Percentiles rank a stretch among this genome's conserved stretches.
phyloP scores from a whole-genome alignment of 1,284 basidiomycete genomes.

The Ceratobasidium sp. region DNA sequence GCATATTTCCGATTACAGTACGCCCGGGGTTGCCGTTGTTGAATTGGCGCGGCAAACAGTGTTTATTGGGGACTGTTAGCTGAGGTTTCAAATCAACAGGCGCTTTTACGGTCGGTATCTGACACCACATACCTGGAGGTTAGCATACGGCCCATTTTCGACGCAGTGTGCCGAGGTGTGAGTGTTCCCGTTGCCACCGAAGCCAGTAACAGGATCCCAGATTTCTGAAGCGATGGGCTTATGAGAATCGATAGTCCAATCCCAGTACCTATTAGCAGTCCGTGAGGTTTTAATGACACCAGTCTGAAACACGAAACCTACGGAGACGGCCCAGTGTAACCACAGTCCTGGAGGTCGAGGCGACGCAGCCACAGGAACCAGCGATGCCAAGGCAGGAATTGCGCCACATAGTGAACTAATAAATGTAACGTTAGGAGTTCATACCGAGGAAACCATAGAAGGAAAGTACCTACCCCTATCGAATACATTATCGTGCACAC shows the following conservation, averaged over 20 bases:
- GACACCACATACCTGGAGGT: conserved; percentile 15
- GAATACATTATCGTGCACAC: conserved; percentile 34
- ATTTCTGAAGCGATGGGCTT: conserved; percentile 32
- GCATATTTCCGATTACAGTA: conserved; percentile 24
- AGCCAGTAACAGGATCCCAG: conserved; percentile 31
- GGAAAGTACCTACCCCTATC: not conserved
- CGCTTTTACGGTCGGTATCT: not conserved
- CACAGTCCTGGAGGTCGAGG: conserved; percentile 37
- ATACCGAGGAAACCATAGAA: too few species aligned
- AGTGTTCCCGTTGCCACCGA: conserved; percentile 41
- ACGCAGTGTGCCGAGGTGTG: conserved; percentile 20
- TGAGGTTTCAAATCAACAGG: not conserved
- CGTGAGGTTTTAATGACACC: not conserved
- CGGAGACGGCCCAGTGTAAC: conserved; percentile 36
- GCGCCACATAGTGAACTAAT: conserved; percentile 31
- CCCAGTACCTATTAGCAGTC: conserved; percentile 30
- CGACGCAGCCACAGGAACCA: conserved; percentile 36
- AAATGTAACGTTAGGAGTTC: not conserved
- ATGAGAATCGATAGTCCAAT: conserved; percentile 42
- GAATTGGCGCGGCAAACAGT: conserved; percentile 35
- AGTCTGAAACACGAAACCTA: not conserved
- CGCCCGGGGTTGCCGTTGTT: conserved; percentile 34
- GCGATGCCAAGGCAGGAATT: conserved; percentile 41
- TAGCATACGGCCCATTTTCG: conserved; percentile 31
- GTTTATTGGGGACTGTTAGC: conserved; percentile 25